phyloP scores from a whole-genome alignment of 2,329 filamentous ascomycete genomes.

The Fusarium verrucosum region DNA sequence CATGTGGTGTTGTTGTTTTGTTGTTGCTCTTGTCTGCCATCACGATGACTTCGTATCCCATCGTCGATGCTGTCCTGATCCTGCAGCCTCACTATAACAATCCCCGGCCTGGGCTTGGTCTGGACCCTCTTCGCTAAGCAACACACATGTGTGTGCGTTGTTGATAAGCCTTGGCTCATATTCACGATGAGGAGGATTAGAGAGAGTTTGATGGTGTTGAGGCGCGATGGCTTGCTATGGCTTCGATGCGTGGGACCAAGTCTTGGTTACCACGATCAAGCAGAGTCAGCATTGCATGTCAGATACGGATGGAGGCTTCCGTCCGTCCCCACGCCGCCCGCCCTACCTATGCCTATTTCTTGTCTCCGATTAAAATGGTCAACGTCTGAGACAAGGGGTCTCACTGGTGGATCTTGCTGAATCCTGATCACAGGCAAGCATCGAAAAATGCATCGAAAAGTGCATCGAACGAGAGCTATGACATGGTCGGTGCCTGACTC shows the following conservation, averaged over 20 bases:
- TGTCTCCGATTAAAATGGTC: neutral
- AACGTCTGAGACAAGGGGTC: conserved; percentile 5
- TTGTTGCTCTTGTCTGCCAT: neutral
- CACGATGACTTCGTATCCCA: neutral
- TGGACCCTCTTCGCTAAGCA: neutral
- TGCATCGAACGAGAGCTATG: neutral
- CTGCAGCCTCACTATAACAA: neutral
- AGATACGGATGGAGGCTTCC: neutral
- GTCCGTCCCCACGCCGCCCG: conserved; percentile 3
- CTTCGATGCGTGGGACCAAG: conserved; percentile 27
- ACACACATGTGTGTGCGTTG: neutral
- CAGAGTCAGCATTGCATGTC: neutral
- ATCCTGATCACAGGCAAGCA: neutral
- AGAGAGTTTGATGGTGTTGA: conserved; percentile 26
- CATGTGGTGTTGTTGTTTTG: conserved; percentile 1
- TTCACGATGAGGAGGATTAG: neutral
- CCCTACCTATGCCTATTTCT: conserved; percentile 1
- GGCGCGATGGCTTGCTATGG: conserved; percentile 27
- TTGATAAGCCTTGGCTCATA: neutral
- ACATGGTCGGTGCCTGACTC: conserved; percentile 18
- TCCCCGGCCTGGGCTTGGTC: neutral
- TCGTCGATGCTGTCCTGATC: conserved; percentile 1
- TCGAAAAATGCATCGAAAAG: conserved; percentile 15
- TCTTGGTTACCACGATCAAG: conserved; percentile 20
- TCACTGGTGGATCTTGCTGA: neutral